These are phyloP conservation scores for Priceomyces fermenticarens DNA, from an alignment of 805 yeast species.

Conservation along the genomic window DNA sequence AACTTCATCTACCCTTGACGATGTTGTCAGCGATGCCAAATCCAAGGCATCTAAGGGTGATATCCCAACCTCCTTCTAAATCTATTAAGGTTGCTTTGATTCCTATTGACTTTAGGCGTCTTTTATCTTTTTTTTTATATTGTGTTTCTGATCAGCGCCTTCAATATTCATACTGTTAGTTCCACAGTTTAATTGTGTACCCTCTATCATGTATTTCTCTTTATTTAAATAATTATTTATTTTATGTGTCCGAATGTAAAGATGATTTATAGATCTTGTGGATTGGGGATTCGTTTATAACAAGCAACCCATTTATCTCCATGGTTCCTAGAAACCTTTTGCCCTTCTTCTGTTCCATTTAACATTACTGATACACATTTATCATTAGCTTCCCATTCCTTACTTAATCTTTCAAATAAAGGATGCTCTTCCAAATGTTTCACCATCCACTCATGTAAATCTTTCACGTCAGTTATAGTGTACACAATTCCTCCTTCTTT, in stretches of 20 bases:
- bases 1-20: constrained; percentile 20
- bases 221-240: constrained; percentile 1
- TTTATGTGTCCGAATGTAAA: neutral
- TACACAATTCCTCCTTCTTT: constrained; percentile 85
- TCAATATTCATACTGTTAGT: neutral
- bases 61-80: constrained; percentile 4
- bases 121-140: neutral
- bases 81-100: neutral
- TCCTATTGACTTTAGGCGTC: neutral
- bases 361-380: constrained; percentile 84
- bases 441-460: constrained; percentile 95
- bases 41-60: constrained; percentile 11
- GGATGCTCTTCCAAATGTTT: constrained; percentile 89
- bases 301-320: constrained; percentile 91
- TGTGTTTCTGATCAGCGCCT: neutral
- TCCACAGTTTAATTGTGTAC: neutral
- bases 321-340: constrained; percentile 87
- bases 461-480: constrained; percentile 94
- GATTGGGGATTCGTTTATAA: constrained; percentile 68
- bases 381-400: constrained; percentile 79
- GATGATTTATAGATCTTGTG: constrained; percentile 24
- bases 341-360: constrained; percentile 96
- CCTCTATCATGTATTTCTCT: constrained; percentile 1
- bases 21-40: constrained; percentile 20
- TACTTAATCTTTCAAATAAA: constrained; percentile 72